Evolutionary conservation across 2,329 filamentous ascomycete species (phyloP).

Genomic region (Cadophora luteo-olivacea): DNA sequence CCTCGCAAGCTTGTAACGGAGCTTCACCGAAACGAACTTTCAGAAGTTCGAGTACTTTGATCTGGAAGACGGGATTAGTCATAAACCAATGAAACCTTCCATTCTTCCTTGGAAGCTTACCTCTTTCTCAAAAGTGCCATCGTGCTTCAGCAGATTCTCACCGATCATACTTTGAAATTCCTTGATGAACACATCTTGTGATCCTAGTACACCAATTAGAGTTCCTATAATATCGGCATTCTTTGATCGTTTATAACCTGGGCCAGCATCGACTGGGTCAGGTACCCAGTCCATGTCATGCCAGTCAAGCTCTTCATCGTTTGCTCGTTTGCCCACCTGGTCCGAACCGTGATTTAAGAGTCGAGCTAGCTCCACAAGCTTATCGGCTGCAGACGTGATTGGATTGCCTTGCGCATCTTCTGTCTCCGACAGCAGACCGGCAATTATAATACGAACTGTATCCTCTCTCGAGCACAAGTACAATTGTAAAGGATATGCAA

Average conservation of each 20-base stretch:
- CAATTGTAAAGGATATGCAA: conserved; percentile 74
- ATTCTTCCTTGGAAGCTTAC: conserved; percentile 33
- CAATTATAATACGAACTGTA: conserved; percentile 78
- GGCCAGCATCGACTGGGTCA: conserved; percentile 89
- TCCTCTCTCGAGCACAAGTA: conserved; percentile 81
- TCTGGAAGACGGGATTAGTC: conserved; percentile 47
- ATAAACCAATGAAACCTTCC: background rate
- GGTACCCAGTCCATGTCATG: conserved; percentile 93
- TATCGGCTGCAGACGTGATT: conserved; percentile 51
- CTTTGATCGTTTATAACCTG: conserved; percentile 89
- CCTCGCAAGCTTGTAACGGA: conserved; percentile 89
- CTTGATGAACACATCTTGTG: conserved; percentile 90
- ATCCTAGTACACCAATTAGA: conserved; percentile 85
- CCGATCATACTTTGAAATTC: conserved; percentile 92
- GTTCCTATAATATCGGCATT: conserved; percentile 92
- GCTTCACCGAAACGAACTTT: conserved; percentile 88
- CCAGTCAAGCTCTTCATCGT: conserved; percentile 82
- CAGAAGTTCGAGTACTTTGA: conserved; percentile 82
- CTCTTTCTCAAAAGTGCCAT: conserved; percentile 77
- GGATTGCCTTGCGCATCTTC: conserved; percentile 49
- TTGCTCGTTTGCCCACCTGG: conserved; percentile 56
- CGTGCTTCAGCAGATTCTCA: conserved; percentile 74
- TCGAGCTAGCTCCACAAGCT: conserved; percentile 69
- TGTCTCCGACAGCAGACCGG: conserved; percentile 70
- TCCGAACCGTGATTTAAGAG: conserved; percentile 58